Base-by-base conservation (phyloP, 2,329 filamentous ascomycete species). In the Clarireedia sp. region DNA sequence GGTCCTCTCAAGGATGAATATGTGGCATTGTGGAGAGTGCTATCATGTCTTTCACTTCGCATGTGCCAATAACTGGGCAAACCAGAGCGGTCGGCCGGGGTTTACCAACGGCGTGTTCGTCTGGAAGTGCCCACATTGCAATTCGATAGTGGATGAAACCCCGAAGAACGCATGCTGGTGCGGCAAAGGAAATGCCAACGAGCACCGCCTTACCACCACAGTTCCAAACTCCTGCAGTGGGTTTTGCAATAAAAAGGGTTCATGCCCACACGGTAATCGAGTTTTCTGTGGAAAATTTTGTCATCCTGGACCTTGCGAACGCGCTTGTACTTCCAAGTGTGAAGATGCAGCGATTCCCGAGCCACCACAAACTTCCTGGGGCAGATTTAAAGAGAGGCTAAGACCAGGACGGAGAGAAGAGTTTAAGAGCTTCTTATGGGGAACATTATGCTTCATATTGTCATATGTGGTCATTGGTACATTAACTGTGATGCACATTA, bases 301-400 rank as follows among this genome's bases (percentile, higher is more conserved):
- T n/a, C 62, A 64, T 44, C 61, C 61, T 0, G 62, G 62, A 16
- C 56, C 55, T 17, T 64, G 62, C 29, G 46, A 48, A 14, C 33
- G 48, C 19, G 33, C 17, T 1, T 64, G 62, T 33, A n/a, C 41
- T 5, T 3, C 41, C 14, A 52, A 9, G 5, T 36, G 23, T 57
- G 56, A 38, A 29, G 29, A 38, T 21, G 14, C 19, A 17, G 12
- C 9, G 21, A 43, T 45, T 8, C 14, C 17, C 6, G n/a, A 9
- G n/a, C 41, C 36, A 24, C 23, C 12, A 26, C 26, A 46, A 40
- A 59, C 37, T 19, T 2, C n/a, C 14, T 59, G 59, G 60, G 41
- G 24, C 3, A 54, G 41, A 46, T 47, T 61, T 2, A 43, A 37
- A 9, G 26, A 23, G 16, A 48, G 37, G 10, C 23, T 44, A 6